These are phyloP conservation scores for Byssoonygena ceratinophila DNA, from an alignment of 2,329 filamentous ascomycete species.

Conservation along the genomic window DNA sequence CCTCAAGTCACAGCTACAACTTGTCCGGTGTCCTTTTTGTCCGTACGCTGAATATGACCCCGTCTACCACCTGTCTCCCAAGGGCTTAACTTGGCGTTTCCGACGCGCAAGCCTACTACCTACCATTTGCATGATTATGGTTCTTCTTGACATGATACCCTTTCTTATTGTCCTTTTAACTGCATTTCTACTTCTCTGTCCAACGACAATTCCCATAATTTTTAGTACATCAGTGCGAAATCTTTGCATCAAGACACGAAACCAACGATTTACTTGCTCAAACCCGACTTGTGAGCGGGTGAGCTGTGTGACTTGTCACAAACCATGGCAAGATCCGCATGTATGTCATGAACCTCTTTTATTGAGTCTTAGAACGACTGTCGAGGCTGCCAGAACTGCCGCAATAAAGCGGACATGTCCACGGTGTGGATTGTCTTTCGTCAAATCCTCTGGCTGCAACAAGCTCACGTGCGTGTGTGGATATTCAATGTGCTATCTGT, in stretches of 20 bases:
- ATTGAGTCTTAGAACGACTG: conserved; percentile 71
- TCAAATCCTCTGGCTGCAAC: conserved; percentile 91
- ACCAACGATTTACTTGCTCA: conserved; percentile 67
- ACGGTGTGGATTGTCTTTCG: conserved; percentile 78
- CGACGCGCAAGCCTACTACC: conserved; percentile 46
- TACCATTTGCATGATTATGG: conserved; percentile 39
- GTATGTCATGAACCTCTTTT: conserved; percentile 77
- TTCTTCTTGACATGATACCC: conserved; percentile 37
- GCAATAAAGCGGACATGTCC: conserved; percentile 94
- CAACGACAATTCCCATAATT: conserved; percentile 41
- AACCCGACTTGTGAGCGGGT: conserved; percentile 55
- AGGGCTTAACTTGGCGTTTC: conserved; percentile 47
- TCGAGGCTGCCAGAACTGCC: conserved; percentile 86
- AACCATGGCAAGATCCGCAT: conserved; percentile 79
- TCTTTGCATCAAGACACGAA: conserved; percentile 58
- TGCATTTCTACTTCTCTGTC: conserved; percentile 44
- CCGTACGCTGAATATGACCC: conserved; percentile 81
- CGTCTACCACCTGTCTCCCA: conserved; percentile 50
- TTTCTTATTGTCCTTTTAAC: conserved; percentile 43
- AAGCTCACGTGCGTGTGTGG: conserved; percentile 93
- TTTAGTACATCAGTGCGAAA: conserved; percentile 54
- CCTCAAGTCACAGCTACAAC: conserved; percentile 58
- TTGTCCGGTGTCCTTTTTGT: conserved; percentile 84
- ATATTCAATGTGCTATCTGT: conserved; percentile 97
- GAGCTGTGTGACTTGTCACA: conserved; percentile 73